Conservation (phyloP, 2,329 filamentous ascomycete species). For the Incumbomyces delicatus region DNA sequence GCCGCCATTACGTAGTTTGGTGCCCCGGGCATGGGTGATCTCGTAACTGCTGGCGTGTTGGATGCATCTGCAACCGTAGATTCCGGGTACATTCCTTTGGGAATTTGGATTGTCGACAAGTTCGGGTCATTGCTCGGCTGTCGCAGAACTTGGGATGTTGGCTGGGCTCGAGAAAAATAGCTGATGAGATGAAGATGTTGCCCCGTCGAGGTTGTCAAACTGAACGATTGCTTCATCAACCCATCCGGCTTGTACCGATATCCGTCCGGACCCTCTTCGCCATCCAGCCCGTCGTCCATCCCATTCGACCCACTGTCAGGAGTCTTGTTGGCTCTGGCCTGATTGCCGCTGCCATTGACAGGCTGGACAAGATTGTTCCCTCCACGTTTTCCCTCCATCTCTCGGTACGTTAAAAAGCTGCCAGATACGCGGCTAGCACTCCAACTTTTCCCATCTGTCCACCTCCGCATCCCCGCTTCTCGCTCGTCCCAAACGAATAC, state of each 20-base stretch:
- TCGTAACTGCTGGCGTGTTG: constrained; percentile 69
- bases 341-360: constrained; percentile 27
- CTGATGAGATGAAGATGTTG: constrained; percentile 96
- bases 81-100: constrained; percentile 95
- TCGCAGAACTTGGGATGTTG: constrained; percentile 60
- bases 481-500: constrained; percentile 99
- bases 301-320: constrained; percentile 72
- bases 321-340: constrained; percentile 59
- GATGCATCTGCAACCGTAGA: constrained; percentile 81
- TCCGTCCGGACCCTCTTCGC: constrained; percentile 68
- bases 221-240: constrained; percentile 99
- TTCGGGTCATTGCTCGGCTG: constrained; percentile 73
- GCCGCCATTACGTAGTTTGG: constrained; percentile 44
- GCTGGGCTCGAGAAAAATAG: constrained; percentile 78
- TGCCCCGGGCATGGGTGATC: constrained; percentile 56
- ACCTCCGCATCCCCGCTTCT: constrained; percentile 94
- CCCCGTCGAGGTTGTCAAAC: constrained; percentile 82
- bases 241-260: constrained; percentile 94
- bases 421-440: constrained; percentile 94
- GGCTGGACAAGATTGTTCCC: constrained; percentile 56
- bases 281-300: constrained; percentile 65
- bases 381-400: constrained; percentile 97
- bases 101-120: constrained; percentile 71
- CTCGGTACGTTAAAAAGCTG: constrained; percentile 92
- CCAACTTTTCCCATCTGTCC: constrained; percentile 99